Evolutionary conservation across 805 yeast genomes (phyloP), one percentile per base, ranked within the genome.

Genomic region (Jamesozyma lodderae): DNA sequence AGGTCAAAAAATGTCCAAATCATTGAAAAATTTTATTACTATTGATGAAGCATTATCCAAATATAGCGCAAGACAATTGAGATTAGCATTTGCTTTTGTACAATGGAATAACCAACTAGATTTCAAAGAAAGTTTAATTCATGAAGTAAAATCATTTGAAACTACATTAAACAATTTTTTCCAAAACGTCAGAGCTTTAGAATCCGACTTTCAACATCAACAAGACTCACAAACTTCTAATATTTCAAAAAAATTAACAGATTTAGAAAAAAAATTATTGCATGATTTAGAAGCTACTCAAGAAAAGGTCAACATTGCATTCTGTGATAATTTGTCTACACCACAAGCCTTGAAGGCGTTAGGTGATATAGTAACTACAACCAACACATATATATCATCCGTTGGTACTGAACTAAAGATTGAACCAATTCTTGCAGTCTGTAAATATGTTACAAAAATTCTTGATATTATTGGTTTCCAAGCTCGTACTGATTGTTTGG

Each of bases 1-100:
- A 62, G 99, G 99, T 16, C 96, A 87, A 64, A 92, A 92, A 57
- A 92, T 92, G 99, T 81, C 94, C 34, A 92, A 92, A 65, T 81
- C 94, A 31, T 70, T 92, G 55, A 92, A 92, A 62, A 92, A 92
- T 64, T 92, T 92, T 59, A 90, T 92, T 55, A 87, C 97, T 9
- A 86, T 92, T 49, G 83, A 81, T 46, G 94, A 90, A 57, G 96
- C 97, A 1, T 70, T 92, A 45, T 63, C 69, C 39, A 73, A 62
- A 46, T 85, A 76, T 53, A 60, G 82, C 2, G 62, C 92, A 1
- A 76, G 96, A 50, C 96, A 92, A 60, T 70, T 92, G 52, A 75
- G 99, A 47, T 70, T 92, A 49, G 88, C 88, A 8, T 92, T 92
- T 68, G 94, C 94, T 0, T 70, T 85, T 48, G 85, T 83, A 40